These are phyloP conservation scores for Ophiostoma quercus DNA, from an alignment of 2,329 filamentous ascomycete genomes.

Conservation along the genomic window DNA sequence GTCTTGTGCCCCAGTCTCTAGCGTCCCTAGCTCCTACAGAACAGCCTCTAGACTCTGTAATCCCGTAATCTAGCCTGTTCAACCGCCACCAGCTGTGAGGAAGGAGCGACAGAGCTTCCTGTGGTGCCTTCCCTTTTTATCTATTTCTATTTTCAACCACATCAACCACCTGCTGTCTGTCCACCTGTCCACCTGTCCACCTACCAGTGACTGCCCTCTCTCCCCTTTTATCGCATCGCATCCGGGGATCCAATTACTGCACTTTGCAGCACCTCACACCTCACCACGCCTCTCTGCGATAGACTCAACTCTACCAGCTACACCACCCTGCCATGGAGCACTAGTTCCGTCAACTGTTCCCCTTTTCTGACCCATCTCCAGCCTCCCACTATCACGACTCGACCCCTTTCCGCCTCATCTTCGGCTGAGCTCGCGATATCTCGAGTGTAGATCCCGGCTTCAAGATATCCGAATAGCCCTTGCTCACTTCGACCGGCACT, in stretches of 20 bases:
- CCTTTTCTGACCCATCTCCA: neutral
- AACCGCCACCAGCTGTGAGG: constrained; percentile 1
- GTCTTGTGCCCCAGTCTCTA: constrained; percentile 6
- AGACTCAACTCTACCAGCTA: neutral
- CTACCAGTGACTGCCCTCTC: neutral
- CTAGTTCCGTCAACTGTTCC: neutral
- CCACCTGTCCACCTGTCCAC: no score
- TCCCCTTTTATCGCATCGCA: constrained; percentile 12
- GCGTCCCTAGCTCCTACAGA: neutral
- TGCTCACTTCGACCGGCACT: neutral
- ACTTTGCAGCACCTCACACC: neutral
- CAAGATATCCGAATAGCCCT: neutral
- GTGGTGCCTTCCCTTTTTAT: neutral
- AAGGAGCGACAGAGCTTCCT: neutral
- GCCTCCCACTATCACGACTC: neutral
- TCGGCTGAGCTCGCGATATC: neutral
- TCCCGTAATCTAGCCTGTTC: neutral
- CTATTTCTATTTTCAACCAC: constrained; percentile 8
- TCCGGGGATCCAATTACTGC: neutral
- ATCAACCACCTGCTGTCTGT: neutral
- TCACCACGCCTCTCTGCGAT: neutral
- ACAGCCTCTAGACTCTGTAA: neutral
- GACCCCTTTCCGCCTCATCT: neutral
- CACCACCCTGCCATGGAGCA: constrained; percentile 4
- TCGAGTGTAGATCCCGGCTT: neutral